Evolutionary conservation across 768 basidiomycete genomes (phyloP), one percentile per base, ranked within the genome.

Genomic region (Psilocybe subaeruginosa): DNA sequence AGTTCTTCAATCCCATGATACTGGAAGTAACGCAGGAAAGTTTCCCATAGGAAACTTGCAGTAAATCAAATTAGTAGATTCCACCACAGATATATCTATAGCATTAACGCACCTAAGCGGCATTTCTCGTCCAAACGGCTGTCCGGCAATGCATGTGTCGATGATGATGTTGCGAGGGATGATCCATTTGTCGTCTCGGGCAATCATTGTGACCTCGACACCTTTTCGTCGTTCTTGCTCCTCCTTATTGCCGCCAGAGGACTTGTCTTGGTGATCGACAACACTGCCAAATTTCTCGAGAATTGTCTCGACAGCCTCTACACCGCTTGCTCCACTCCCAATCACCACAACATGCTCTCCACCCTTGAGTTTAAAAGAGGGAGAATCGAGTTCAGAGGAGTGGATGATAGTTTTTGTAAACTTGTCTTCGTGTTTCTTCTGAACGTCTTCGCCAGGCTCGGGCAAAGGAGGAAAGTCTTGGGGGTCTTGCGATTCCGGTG

Each of bases 61-160:
- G 33, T 16, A 47, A 4, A 50, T 39, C 7, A 31, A 60, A 54
- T 37, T 9, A 8, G 11, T 30, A 8, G 23, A 51, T 58, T 2
- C 39, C 27, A 39, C 41, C 11, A 35, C 11, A 43, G 3, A 12
- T 5, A 31, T 31, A 37, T 8, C 16, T 3, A 43, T 5, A 41
- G 29, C 12, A 64, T 66, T 30, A 31, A 53, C 58, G 31, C 31
- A 80, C 78, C 80, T 82, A 31, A 82, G 68, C 7, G 82, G 80
- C 78, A 83, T 84, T 66, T 85, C 74, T 6, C 79, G 72, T 4
- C 83, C 84, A 63, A 84, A 84, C 0, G 83, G 83, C 65, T 85
- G 83, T 30, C 77, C 74, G 2, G 82, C 75, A 46, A 85, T 74
- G 35, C 77, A 61, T 2, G 77, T 80, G 64, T 85, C 83, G 50